phyloP scores from a whole-genome alignment of 257 asterid species.

The Penstemon eatonii region DNA sequence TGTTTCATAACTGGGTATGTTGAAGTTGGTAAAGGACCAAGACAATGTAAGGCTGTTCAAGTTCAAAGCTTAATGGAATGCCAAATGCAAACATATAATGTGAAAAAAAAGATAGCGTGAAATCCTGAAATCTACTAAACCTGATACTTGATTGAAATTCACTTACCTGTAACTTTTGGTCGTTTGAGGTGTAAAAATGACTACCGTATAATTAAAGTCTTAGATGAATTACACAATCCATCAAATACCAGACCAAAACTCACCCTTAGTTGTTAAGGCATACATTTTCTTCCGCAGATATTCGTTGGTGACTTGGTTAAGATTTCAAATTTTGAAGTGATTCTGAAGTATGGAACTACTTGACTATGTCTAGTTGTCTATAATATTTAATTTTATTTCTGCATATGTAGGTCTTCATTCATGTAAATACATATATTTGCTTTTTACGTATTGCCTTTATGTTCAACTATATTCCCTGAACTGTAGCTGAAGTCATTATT shows the following conservation, averaged over 20 bases:
- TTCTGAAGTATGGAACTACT: background rate
- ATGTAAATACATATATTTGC: constrained; percentile 2
- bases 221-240: background rate
- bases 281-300: background rate
- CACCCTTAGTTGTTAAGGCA: background rate
- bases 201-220: background rate
- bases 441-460: background rate
- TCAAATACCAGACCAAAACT: background rate
- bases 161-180: no score
- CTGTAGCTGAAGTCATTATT: background rate
- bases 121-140: background rate
- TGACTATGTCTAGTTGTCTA: background rate
- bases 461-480: background rate
- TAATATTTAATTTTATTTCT: background rate
- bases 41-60: constrained; percentile 2
- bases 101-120: background rate
- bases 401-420: background rate
- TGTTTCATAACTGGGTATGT: background rate
- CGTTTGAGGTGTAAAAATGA: no score
- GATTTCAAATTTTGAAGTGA: background rate
- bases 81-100: background rate
- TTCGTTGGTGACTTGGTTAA: background rate
- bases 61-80: background rate
- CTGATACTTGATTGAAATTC: no score
- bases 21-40: background rate